Conservation (phyloP, 1,284 basidiomycete species). For the Cryptococcus sp. region DNA sequence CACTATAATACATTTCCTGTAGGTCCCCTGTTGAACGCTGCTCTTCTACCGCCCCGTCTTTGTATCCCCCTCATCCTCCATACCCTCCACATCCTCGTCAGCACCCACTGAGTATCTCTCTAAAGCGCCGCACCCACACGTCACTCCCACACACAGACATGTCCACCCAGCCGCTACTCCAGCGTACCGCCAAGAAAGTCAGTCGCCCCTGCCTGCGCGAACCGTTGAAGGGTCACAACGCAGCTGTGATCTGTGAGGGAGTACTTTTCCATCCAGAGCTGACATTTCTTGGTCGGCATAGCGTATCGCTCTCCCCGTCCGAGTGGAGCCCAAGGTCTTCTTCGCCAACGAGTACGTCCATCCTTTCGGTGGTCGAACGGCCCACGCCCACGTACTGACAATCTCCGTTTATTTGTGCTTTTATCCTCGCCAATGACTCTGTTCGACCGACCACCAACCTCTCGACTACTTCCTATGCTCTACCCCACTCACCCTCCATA, state of each 20-base stretch:
- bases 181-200: slow-evolving; percentile 83
- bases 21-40: background rate
- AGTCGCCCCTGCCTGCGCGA: background rate
- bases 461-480: background rate
- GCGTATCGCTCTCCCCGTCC: slow-evolving; percentile 89
- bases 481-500: background rate
- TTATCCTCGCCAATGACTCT: background rate
- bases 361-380: background rate
- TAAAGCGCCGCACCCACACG: background rate
- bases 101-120: too few relatives aligned
- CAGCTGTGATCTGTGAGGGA: background rate
- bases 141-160: slow-evolving; percentile 54
- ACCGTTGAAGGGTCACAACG: background rate
- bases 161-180: slow-evolving; percentile 97
- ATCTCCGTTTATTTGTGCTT: background rate
- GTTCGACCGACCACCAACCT: background rate
- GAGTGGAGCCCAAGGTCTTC: slow-evolving; percentile 84
- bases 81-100: too few relatives aligned
- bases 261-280: background rate
- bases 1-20: too few relatives aligned
- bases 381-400: background rate
- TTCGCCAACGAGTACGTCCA: slow-evolving; percentile 80
- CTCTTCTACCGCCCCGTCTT: background rate
- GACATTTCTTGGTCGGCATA: slow-evolving; percentile 14
- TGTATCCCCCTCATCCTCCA: too few relatives aligned